phyloP scores from a whole-genome alignment of 371 early-diverging fungal species.

The Syncephalastrum contaminatum region DNA sequence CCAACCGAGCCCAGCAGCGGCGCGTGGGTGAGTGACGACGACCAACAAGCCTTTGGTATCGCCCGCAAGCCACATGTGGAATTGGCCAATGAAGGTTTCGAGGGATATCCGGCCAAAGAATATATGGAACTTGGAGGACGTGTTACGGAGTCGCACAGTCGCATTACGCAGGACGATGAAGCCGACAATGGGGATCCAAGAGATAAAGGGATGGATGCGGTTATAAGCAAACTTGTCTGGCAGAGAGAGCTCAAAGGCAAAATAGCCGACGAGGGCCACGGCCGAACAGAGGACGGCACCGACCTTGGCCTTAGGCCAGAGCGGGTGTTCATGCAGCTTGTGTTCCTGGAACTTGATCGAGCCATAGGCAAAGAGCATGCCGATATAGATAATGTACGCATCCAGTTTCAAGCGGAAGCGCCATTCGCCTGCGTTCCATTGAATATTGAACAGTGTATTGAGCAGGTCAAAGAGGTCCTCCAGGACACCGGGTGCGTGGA shows the following conservation, averaged over 20 bases:
- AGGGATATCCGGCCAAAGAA: slow-evolving; percentile 68
- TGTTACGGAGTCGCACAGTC: slow-evolving; percentile 47
- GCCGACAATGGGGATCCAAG: slow-evolving; percentile 59
- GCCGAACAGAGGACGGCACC: slow-evolving; percentile 29
- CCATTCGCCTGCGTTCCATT: slow-evolving; percentile 65
- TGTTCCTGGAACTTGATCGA: slow-evolving; percentile 44
- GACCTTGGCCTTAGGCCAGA: slow-evolving; percentile 35
- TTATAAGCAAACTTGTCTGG: slow-evolving; percentile 56
- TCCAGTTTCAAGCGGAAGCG: slow-evolving; percentile 64
- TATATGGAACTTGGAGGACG: slow-evolving; percentile 50
- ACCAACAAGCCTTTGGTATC: slow-evolving; percentile 71
- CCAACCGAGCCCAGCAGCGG: slow-evolving; percentile 47
- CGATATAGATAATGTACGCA: slow-evolving; percentile 61
- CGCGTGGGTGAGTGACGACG: slow-evolving; percentile 26
- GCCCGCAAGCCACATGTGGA: slow-evolving; percentile 75
- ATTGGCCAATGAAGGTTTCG: slow-evolving; percentile 80
- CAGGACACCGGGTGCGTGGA: slow-evolving; percentile 42
- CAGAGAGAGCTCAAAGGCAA: slow-evolving; percentile 49
- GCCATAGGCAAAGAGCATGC: slow-evolving; percentile 54
- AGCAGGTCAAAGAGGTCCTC: slow-evolving; percentile 42
- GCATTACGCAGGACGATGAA: slow-evolving; percentile 73
- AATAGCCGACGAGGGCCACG: slow-evolving; percentile 44
- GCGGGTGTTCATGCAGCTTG: slow-evolving; percentile 37
- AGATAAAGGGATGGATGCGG: slow-evolving; percentile 61
- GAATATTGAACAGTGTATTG: slow-evolving; percentile 40